Evolutionary conservation across 345 rosid genomes (phyloP).

Genomic region (Arabis hirsuta): DNA sequence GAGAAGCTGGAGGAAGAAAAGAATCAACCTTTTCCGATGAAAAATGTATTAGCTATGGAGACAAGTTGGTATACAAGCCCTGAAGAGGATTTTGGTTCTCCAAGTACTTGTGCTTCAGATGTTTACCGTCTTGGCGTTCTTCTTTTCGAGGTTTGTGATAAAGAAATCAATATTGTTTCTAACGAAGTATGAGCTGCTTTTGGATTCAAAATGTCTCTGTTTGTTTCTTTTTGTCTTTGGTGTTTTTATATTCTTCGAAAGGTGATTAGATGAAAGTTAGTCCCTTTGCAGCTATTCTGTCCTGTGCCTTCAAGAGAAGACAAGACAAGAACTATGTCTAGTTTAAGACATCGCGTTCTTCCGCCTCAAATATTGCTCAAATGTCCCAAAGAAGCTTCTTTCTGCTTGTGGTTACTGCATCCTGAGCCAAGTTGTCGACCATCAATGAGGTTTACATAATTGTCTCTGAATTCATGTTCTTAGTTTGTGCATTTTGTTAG

Average conservation of each 20-base stretch:
- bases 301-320: slow-evolving; percentile 72
- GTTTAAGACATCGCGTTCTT: slow-evolving; percentile 95
- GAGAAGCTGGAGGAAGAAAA: slow-evolving; percentile 63
- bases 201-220: slow-evolving; percentile 15
- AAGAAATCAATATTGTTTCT: background rate
- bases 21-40: slow-evolving; percentile 82
- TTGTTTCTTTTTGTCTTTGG: background rate
- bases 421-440: slow-evolving; percentile 92
- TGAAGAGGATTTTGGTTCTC: slow-evolving; percentile 72
- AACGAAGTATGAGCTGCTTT: background rate
- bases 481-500: slow-evolving; percentile 11
- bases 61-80: slow-evolving; percentile 87
- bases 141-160: slow-evolving; percentile 77
- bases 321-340: slow-evolving; percentile 83
- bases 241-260: slow-evolving; percentile 21
- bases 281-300: slow-evolving; percentile 62
- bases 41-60: slow-evolving; percentile 81
- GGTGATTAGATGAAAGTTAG: slow-evolving; percentile 45
- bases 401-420: slow-evolving; percentile 92
- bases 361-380: slow-evolving; percentile 85
- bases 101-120: slow-evolving; percentile 82
- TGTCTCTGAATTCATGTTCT: background rate
- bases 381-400: slow-evolving; percentile 93
- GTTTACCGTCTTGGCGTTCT: slow-evolving; percentile 89
- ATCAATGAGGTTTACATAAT: slow-evolving; percentile 60